phyloP scores from a whole-genome alignment of 129 eudicot genomes.

The Sambucus nigra region DNA sequence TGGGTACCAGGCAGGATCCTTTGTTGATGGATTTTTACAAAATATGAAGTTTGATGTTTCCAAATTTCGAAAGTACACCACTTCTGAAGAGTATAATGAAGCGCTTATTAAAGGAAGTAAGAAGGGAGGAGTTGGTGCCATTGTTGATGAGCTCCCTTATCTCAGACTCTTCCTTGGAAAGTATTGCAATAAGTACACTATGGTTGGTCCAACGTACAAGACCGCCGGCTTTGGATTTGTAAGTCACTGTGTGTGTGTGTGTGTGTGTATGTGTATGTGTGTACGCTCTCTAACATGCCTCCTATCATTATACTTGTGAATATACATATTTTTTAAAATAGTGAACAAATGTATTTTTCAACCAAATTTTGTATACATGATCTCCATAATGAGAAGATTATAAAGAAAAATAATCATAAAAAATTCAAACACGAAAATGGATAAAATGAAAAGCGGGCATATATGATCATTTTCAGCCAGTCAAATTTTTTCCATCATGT shows the following conservation, averaged over 20 bases:
- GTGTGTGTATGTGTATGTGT: too few species aligned
- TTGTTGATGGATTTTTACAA: constrained; percentile 16
- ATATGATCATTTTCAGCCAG: too few species aligned
- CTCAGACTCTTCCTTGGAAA: constrained; percentile 23
- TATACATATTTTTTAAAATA: too few species aligned
- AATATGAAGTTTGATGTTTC: constrained; percentile 18
- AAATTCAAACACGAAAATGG: too few species aligned
- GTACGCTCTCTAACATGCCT: too few species aligned
- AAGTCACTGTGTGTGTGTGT: constrained; percentile 14
- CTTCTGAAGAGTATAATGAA: constrained; percentile 18
- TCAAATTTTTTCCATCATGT: too few species aligned
- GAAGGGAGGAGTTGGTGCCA: constrained; percentile 43
- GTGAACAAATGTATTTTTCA: too few species aligned
- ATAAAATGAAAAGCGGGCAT: too few species aligned
- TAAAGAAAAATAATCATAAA: too few species aligned
- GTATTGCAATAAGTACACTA: constrained; percentile 30
- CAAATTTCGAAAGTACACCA: constrained; percentile 21
- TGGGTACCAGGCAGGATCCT: constrained; percentile 39
- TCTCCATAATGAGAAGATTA: too few species aligned
- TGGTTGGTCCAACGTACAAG: constrained; percentile 33
- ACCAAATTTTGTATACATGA: too few species aligned
- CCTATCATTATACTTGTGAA: too few species aligned
- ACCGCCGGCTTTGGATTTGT: constrained; percentile 46
- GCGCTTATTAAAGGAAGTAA: constrained; percentile 42
- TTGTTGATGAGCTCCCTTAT: constrained; percentile 53